Conservation (phyloP, 176 grass and related monocot genomes). For the Oryza punctata region DNA sequence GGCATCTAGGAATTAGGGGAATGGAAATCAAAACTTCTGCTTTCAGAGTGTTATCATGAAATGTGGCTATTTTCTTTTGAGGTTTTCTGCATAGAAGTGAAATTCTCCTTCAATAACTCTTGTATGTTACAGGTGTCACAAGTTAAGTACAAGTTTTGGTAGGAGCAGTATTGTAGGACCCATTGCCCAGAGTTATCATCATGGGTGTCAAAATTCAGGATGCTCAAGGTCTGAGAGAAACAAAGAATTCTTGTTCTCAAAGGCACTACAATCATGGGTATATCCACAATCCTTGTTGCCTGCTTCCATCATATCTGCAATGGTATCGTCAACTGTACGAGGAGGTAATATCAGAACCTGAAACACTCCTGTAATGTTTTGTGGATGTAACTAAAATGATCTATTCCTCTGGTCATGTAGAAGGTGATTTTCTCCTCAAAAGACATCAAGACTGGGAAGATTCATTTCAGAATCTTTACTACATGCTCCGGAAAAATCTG, state of each 20-base stretch:
- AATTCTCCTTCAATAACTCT: neutral
- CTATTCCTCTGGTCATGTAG: slow-evolving; percentile 46
- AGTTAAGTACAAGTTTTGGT: slow-evolving; percentile 48
- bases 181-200: slow-evolving; percentile 41
- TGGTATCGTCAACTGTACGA: slow-evolving; percentile 66
- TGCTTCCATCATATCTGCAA: slow-evolving; percentile 61
- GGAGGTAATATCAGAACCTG: slow-evolving; percentile 60
- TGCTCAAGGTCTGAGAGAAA: slow-evolving; percentile 26
- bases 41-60: slow-evolving; percentile 14
- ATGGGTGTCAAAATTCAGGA: slow-evolving; percentile 40
- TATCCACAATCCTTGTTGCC: slow-evolving; percentile 78
- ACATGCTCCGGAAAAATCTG: slow-evolving; percentile 82
- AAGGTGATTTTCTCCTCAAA: slow-evolving; percentile 68
- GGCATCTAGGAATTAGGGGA: neutral
- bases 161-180: slow-evolving; percentile 36
- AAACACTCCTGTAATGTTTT: slow-evolving; percentile 17
- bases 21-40: neutral
- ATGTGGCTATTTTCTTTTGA: neutral
- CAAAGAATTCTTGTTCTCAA: slow-evolving; percentile 57
- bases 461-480: slow-evolving; percentile 86
- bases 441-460: slow-evolving; percentile 82
- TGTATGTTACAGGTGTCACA: slow-evolving; percentile 74
- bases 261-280: slow-evolving; percentile 82
- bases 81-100: slow-evolving; percentile 4
- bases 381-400: neutral